phyloP scores from a whole-genome alignment of 1,284 basidiomycete species.

The Paramarasmius palmivorus region DNA sequence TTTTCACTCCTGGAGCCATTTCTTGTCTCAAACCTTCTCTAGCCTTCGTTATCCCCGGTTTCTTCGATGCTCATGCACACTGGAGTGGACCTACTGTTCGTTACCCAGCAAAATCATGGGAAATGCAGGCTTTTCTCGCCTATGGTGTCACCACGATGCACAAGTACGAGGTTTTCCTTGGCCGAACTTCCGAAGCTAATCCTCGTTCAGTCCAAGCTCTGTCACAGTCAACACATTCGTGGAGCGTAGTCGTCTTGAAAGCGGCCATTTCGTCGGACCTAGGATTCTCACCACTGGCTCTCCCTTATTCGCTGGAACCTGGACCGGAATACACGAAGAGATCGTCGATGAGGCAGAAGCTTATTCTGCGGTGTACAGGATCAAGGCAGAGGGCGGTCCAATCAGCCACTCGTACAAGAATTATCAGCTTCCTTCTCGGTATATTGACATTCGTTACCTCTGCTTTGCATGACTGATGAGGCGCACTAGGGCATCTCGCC shows the following conservation, averaged over 20 bases:
- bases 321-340: conserved; percentile 55
- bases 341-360: conserved; percentile 64
- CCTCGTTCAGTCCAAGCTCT: conserved; percentile 54
- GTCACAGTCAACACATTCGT: conserved; percentile 59
- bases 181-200: neutral
- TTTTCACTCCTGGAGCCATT: neutral
- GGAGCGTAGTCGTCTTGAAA: conserved; percentile 67
- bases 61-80: conserved; percentile 75
- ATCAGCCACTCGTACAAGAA: conserved; percentile 76
- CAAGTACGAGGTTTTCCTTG: conserved; percentile 47
- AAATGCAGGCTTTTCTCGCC: conserved; percentile 71
- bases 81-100: conserved; percentile 55
- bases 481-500: conserved; percentile 58
- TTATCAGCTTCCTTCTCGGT: conserved; percentile 69
- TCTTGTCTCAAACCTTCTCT: neutral
- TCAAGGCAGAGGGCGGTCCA: conserved; percentile 71
- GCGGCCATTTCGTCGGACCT: conserved; percentile 65
- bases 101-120: conserved; percentile 69
- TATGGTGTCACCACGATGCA: conserved; percentile 78
- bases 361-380: conserved; percentile 58
- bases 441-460: conserved; percentile 6
- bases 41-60: conserved; percentile 70
- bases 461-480: neutral
- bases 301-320: conserved; percentile 64
- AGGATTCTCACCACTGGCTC: conserved; percentile 70